Percentiles rank a stretch among this genome's conserved stretches.
Evolutionary conservation across 306 rosid species (phyloP).

Genomic region (Rosa persica): DNA sequence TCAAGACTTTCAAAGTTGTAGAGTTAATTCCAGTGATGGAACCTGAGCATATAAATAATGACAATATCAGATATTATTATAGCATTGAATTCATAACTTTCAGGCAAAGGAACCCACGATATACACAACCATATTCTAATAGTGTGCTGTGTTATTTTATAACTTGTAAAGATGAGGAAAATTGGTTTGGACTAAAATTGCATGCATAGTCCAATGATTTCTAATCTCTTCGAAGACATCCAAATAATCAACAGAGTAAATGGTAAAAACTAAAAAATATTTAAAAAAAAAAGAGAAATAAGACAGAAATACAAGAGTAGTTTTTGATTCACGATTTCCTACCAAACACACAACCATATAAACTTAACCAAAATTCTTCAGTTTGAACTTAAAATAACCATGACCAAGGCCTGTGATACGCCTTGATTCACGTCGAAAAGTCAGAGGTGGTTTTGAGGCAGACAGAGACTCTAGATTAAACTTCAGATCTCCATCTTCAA

Average conservation of each 20-base stretch:
- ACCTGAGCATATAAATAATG: constrained; percentile 54
- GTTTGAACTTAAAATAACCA: not conserved
- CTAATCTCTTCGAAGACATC: not conserved
- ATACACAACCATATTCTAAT: not conserved
- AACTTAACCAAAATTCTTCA: not conserved
- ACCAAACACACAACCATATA: not conserved
- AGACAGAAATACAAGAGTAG: not conserved
- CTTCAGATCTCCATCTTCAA: not conserved
- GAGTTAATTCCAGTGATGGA: constrained; percentile 68
- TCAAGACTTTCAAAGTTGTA: constrained; percentile 56
- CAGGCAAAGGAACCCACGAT: not conserved
- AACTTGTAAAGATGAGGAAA: not conserved
- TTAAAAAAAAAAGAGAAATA: not conserved
- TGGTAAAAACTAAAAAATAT: not conserved
- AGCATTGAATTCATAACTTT: not conserved
- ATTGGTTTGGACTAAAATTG: not conserved
- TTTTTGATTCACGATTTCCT: not conserved
- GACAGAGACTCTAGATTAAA: not conserved
- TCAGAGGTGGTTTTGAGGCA: not conserved
- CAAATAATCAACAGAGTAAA: not conserved
- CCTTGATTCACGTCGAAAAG: not conserved
- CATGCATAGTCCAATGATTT: not conserved
- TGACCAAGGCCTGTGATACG: not conserved
- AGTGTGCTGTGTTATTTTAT: not conserved
- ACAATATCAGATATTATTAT: constrained; percentile 14